Conservation (phyloP, 1,284 basidiomycete genomes). For the Fistulinella cinereoalba region DNA sequence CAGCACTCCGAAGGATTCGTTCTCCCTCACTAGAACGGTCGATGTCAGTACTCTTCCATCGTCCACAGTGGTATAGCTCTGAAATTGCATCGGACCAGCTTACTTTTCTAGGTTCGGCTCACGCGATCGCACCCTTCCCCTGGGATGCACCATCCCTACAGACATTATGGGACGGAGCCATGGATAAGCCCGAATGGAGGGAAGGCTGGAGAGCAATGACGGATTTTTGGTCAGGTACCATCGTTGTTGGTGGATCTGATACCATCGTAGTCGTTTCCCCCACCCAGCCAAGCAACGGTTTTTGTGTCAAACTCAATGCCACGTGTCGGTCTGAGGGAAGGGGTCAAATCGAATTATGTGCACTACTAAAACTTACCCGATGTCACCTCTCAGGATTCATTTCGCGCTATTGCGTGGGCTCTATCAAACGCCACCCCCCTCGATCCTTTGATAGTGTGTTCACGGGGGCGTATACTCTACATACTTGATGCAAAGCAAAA, state of each 20-base stretch:
- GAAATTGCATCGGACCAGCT: no score
- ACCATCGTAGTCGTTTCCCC: slow-evolving; percentile 33
- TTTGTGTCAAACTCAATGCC: slow-evolving; percentile 36
- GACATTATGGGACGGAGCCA: slow-evolving; percentile 46
- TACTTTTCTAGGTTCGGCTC: slow-evolving; percentile 22
- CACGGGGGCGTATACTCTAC: slow-evolving; percentile 50
- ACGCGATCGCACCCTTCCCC: slow-evolving; percentile 52
- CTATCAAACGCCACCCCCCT: slow-evolving; percentile 42
- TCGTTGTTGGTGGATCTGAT: slow-evolving; percentile 46
- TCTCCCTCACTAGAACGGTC: no score
- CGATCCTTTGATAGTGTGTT: slow-evolving; percentile 56
- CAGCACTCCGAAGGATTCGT: no score
- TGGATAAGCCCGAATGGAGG: slow-evolving; percentile 32
- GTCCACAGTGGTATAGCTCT: no score
- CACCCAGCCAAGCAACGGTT: slow-evolving; percentile 25
- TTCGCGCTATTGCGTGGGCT: slow-evolving; percentile 52
- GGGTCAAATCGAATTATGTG: no score
- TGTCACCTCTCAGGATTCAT: slow-evolving; percentile 20
- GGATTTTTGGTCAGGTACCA: slow-evolving; percentile 42
- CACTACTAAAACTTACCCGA: no score
- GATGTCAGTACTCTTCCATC: no score
- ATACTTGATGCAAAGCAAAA: slow-evolving; percentile 45
- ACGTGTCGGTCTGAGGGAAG: no score
- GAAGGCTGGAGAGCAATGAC: slow-evolving; percentile 46
- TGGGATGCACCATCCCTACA: slow-evolving; percentile 49